Percentiles rank a stretch among this genome's conserved stretches.
Evolutionary conservation across 192 early-diverging fungal species (phyloP).

Genomic region (Dissophora ornata): DNA sequence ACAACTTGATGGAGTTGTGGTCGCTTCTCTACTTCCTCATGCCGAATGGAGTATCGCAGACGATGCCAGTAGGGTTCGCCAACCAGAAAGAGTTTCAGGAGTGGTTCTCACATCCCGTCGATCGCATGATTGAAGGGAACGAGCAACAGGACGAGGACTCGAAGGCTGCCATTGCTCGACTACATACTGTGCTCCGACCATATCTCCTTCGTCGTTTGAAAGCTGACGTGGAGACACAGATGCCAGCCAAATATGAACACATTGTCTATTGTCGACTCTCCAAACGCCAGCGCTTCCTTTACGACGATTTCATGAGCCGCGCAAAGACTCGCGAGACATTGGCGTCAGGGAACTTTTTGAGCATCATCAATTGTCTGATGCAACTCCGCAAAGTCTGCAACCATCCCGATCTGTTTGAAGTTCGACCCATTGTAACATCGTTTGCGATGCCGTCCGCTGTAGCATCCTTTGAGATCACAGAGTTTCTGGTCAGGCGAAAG

Average conservation of each 20-base stretch:
- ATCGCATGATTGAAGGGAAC: conserved; percentile 76
- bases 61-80: conserved; percentile 83
- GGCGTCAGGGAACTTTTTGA: conserved; percentile 76
- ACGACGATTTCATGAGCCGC: conserved; percentile 85
- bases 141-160: conserved; percentile 64
- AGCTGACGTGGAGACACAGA: conserved; percentile 72
- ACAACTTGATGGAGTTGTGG: conserved; percentile 91
- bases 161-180: conserved; percentile 63
- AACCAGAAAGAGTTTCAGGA: conserved; percentile 84
- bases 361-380: conserved; percentile 80
- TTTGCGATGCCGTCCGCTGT: conserved; percentile 65
- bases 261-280: conserved; percentile 78
- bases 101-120: conserved; percentile 90
- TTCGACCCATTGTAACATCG: conserved; percentile 68
- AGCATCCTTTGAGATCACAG: conserved; percentile 41
- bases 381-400: conserved; percentile 77
- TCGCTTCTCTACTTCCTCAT: conserved; percentile 87
- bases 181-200: conserved; percentile 72
- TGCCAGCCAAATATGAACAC: conserved; percentile 75
- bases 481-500: conserved; percentile 49
- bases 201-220: conserved; percentile 75
- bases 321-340: conserved; percentile 82
- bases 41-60: conserved; percentile 69
- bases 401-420: conserved; percentile 66
- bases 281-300: conserved; percentile 76